Evolutionary conservation across 2,329 filamentous ascomycete species (phyloP).

Genomic region (Neonectria coccinea): DNA sequence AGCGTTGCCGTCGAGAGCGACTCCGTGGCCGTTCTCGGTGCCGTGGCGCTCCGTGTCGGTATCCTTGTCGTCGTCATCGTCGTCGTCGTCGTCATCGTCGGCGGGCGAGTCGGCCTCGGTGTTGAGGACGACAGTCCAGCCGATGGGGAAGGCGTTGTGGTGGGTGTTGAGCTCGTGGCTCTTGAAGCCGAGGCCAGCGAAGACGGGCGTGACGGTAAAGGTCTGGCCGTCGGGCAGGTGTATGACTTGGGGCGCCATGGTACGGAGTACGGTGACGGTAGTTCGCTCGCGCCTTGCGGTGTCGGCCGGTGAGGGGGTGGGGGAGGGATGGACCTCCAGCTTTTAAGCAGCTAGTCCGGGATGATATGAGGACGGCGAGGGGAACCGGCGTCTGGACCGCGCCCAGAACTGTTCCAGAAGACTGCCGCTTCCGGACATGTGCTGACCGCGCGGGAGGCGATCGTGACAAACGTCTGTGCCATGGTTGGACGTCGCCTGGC

Average conservation of each 20-base stretch:
- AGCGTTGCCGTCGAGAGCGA: conserved; percentile 25
- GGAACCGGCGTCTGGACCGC: conserved; percentile 35
- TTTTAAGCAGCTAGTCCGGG: conserved; percentile 40
- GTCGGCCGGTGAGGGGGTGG: conserved; percentile 31
- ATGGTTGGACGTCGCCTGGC: conserved; percentile 44
- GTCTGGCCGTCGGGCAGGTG: conserved; percentile 89
- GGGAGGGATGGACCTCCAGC: conserved; percentile 42
- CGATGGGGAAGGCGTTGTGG: conserved; percentile 80
- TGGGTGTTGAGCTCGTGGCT: conserved; percentile 78
- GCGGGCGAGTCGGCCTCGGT: conserved; percentile 60
- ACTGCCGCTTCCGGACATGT: conserved; percentile 40
- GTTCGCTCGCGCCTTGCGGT: conserved; percentile 22
- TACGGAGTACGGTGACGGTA: not conserved
- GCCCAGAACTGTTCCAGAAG: conserved; percentile 43
- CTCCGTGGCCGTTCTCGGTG: conserved; percentile 36
- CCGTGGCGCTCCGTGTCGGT: conserved; percentile 26
- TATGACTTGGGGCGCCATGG: conserved; percentile 61
- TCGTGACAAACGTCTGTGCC: conserved; percentile 48
- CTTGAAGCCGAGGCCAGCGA: conserved; percentile 93
- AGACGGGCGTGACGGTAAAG: conserved; percentile 84
- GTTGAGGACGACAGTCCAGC: conserved; percentile 90
- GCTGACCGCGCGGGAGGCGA: conserved; percentile 43
- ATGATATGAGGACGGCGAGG: conserved; percentile 32
- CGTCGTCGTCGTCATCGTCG: conserved; percentile 41
- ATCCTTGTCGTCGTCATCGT: conserved; percentile 47